phyloP scores from a whole-genome alignment of 768 basidiomycete species.

The Serendipita sp. region DNA sequence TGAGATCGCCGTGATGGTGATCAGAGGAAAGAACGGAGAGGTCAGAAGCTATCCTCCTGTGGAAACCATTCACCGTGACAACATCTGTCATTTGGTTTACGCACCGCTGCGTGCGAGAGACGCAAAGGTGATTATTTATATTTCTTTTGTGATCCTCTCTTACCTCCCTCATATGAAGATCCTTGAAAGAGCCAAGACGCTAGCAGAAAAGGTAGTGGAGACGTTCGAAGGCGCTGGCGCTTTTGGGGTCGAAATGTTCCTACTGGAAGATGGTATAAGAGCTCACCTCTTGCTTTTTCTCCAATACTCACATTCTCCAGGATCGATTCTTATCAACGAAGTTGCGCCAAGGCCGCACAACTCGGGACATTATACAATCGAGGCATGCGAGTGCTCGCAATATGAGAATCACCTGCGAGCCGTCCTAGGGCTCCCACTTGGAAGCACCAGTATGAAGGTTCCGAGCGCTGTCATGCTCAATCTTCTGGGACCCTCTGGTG shows the following conservation, averaged over 20 bases:
- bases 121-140: slow-evolving; percentile 13
- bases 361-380: slow-evolving; percentile 97
- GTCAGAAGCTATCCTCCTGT: slow-evolving; percentile 79
- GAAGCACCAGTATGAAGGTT: slow-evolving; percentile 75
- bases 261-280: slow-evolving; percentile 63
- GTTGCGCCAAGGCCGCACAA: slow-evolving; percentile 98
- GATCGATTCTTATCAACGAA: slow-evolving; percentile 76
- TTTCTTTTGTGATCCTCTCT: background rate
- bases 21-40: slow-evolving; percentile 57
- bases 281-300: background rate
- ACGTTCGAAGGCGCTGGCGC: slow-evolving; percentile 79
- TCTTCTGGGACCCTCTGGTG: slow-evolving; percentile 68
- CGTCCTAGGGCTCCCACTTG: slow-evolving; percentile 78
- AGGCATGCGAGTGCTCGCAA: slow-evolving; percentile 92
- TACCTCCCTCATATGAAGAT: slow-evolving; percentile 20
- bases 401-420: slow-evolving; percentile 96
- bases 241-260: slow-evolving; percentile 97
- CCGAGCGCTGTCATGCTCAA: slow-evolving; percentile 88
- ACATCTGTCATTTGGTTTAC: slow-evolving; percentile 84
- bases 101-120: slow-evolving; percentile 53
- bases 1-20: slow-evolving; percentile 97
- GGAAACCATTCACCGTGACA: slow-evolving; percentile 89
- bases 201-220: slow-evolving; percentile 70
- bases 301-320: slow-evolving; percentile 24
- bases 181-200: slow-evolving; percentile 38